phyloP scores from a whole-genome alignment of 768 basidiomycete species.

The Mycena vitilis region DNA sequence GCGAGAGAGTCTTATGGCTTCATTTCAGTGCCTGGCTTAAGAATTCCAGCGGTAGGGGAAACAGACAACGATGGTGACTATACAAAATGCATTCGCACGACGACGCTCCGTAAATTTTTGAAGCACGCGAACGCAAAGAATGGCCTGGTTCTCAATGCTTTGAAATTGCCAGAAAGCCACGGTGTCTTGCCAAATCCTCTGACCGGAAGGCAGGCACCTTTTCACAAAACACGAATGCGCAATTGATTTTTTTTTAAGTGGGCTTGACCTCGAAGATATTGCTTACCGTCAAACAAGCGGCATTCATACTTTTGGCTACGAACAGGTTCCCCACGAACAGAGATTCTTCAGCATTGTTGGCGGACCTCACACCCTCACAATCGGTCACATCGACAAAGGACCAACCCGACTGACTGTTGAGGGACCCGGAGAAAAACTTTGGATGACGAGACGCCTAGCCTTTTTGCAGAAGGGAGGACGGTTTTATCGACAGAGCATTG shows the following conservation, averaged over 20 bases:
- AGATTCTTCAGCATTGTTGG: slow-evolving; percentile 1
- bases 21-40: slow-evolving; percentile 2
- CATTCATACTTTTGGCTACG: background rate
- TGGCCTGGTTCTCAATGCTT: slow-evolving; percentile 2
- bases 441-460: background rate
- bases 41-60: background rate
- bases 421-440: slow-evolving; percentile 1
- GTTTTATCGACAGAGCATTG: background rate
- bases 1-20: background rate
- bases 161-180: background rate
- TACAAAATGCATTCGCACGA: background rate
- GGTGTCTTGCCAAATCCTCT: background rate
- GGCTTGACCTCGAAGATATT: slow-evolving; percentile 4
- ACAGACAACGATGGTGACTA: background rate
- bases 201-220: background rate
- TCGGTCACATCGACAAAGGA: background rate
- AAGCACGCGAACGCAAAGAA: background rate
- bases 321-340: background rate
- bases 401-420: background rate
- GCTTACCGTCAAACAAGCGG: slow-evolving; percentile 2
- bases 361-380: background rate
- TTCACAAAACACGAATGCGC: too few relatives aligned
- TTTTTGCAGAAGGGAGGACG: background rate
- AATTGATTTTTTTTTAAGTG: background rate
- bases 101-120: background rate